phyloP scores from a whole-genome alignment of 164 flowering plant genomes.

The grape (Vitis vinifera) region ASM3070453v1 NC_081811.1:7060501-7061000 shows the following conservation, averaged over 20 bases:
- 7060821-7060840: slow-evolving; percentile 49
- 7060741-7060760: background rate
- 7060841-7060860: slow-evolving; percentile 63
- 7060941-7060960: background rate
- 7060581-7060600: too few relatives aligned
- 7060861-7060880: slow-evolving; percentile 63
- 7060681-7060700: too few relatives aligned
- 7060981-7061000: background rate
- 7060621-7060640: too few relatives aligned
- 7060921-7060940: slow-evolving; percentile 9
- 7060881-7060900: slow-evolving; percentile 34
- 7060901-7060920: background rate
- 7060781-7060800: slow-evolving; percentile 21
- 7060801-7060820: slow-evolving; percentile 35
- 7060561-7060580: too few relatives aligned
- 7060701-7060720: too few relatives aligned
- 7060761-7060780: background rate
- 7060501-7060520: too few relatives aligned
- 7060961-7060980: background rate
- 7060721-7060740: too few relatives aligned
- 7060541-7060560: too few relatives aligned
- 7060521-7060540: too few relatives aligned
- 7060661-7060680: too few relatives aligned
- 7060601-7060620: too few relatives aligned
- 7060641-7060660: too few relatives aligned